Conservation (phyloP, 1,284 basidiomycete genomes). For the Schizophyllum amplum region DNA sequence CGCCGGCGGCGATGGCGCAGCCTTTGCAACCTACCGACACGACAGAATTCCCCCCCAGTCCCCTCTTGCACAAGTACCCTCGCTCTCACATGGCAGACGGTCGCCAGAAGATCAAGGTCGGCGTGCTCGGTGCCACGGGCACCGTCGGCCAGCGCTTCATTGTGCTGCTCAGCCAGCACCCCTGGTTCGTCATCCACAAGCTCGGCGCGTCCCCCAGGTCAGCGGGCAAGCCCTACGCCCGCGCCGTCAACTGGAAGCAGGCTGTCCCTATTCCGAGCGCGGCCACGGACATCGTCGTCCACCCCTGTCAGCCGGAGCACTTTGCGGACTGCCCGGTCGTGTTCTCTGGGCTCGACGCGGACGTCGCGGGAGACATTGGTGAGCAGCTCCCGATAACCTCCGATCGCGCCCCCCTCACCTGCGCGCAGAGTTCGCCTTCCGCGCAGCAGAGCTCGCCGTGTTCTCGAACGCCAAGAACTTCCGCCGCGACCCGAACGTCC, state of each 20-base stretch:
- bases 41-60: neutral
- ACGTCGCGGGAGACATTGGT: constrained; percentile 95
- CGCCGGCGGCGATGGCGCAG: neutral
- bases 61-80: neutral
- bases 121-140: constrained; percentile 93
- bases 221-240: constrained; percentile 77
- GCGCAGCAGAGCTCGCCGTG: constrained; percentile 82
- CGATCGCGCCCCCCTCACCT: constrained; percentile 1
- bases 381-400: constrained; percentile 21
- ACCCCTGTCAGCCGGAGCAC: constrained; percentile 71
- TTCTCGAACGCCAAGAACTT: constrained; percentile 99
- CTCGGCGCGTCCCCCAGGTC: constrained; percentile 89
- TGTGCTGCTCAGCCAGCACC: constrained; percentile 80
- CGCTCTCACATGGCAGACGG: neutral
- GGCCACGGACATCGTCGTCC: constrained; percentile 67
- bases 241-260: constrained; percentile 91
- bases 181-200: constrained; percentile 84
- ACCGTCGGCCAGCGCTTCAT: constrained; percentile 97
- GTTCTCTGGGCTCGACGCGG: constrained; percentile 93
- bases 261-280: constrained; percentile 62
- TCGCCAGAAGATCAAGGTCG: constrained; percentile 59
- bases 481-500: constrained; percentile 89
- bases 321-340: constrained; percentile 84
- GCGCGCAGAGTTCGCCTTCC: constrained; percentile 73
- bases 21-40: neutral